Base-by-base conservation (phyloP, 441 rosid species). In the Populus hybrid region DNA sequence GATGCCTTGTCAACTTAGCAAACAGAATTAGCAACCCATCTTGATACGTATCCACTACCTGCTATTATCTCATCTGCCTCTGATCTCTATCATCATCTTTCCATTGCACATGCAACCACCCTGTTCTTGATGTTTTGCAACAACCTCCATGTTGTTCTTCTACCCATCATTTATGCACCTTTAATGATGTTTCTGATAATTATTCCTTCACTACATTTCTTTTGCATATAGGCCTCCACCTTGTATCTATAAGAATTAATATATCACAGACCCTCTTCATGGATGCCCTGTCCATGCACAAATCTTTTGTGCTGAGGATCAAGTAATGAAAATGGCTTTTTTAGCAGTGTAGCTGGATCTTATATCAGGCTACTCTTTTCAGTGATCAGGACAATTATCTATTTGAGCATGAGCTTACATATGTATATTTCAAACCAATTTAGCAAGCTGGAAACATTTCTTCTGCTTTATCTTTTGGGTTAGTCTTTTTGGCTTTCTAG, bases 201-300 rank as follows among this genome's bases (percentile, higher is more conserved):
- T 12, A 46, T 46, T 46, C 57, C 57, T 14, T 46, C 7, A 46
- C 57, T 46, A 46, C 57, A 46, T 14, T 46, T 46, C 57, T 46
- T 46, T 46, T 46, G 18, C 57, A 46, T 14, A 46, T 14, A 46
- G 57, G 57, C 7, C 20, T 46, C 57, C 57, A 46, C 57, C 20
- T 46, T 3, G 18, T 46, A 46, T 46, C 20, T 46, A 46, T 2
- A 87, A 82, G 88, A 67, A 75, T 71, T 81, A 85, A 91, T 84
- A 86, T 83, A 86, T 84, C 85, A 83, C 86, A 84, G 90, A 82
- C 88, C 92, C 72, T 93, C 97, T 78, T 95, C 96, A 26, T 77
- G 88, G 73, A 83, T 83, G 77, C 84, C 78, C 66, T 84, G 85
- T 71, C 84, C 88, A 65, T 79, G 84, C 78, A 78, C 88, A 81